Evolutionary conservation across 345 rosid genomes (phyloP), one percentile per base, ranked within the genome.

Genomic region (Eucalyptus erythrocorys): DNA sequence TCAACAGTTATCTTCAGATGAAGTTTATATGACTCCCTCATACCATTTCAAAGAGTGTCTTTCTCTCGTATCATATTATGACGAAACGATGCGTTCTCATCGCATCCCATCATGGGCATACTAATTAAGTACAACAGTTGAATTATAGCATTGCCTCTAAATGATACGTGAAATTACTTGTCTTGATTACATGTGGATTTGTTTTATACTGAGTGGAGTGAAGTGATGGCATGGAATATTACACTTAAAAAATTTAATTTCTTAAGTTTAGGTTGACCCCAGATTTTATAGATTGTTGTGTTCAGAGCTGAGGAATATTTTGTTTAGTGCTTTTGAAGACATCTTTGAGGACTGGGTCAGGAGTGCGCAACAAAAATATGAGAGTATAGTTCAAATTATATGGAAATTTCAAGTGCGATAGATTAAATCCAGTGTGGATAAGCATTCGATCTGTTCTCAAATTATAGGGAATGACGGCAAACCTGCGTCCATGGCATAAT

Each of bases 231-330:
- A 1, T 32, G 11, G 0, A 53, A 53, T 53, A 21, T 53, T 22
- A 53, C 0, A 64, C 37, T 64, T 64, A 64, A 7, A 7, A 64
- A 1, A n/a, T 30, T 13, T 64, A 37, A 64, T 64, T 30, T 64
- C 6, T 16, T n/a, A 0, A 64, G 71, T 15, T 64, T 0, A 64
- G 37, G 19, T 64, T 30, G 0, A 64, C 37, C 34, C 71, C 15
- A 4, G 14, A 64, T 64, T n/a, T 2, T 30, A 64, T 0, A 64
- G 0, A n/a, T 0, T 14, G 71, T 64, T 61, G 71, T 0, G 71
- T 64, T 14, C 15, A 15, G 10, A 64, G 34, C n/a, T 30, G 19
- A 30, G 9, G 17, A 64, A n/a, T 64, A 64, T n/a, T n/a, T 64
- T 30, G 71, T 30, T 64, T 64, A 27, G 68, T 30, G 32, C 68